phyloP scores from a whole-genome alignment of 2,329 filamentous ascomycete species.

The Lachnellula arida region DNA sequence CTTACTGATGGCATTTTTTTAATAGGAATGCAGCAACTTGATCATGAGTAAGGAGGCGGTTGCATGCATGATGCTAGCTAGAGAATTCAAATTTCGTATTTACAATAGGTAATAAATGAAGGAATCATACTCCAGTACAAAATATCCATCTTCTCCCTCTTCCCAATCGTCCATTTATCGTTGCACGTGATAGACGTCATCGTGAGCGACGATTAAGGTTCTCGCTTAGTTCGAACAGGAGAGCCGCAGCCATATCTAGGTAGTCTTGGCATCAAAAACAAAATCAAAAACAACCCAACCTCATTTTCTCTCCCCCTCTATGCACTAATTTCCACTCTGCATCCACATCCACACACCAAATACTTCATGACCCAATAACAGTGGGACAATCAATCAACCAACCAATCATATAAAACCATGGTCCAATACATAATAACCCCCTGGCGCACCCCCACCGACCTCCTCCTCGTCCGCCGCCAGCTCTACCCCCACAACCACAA shows the following conservation, averaged over 20 bases:
- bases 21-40: too few species aligned
- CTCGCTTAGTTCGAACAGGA: slow-evolving; percentile 9
- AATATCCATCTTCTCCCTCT: too few species aligned
- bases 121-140: too few species aligned
- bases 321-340: too few species aligned
- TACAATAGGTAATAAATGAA: neutral
- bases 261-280: slow-evolving; percentile 16
- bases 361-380: neutral
- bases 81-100: too few species aligned
- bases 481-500: slow-evolving; percentile 45
- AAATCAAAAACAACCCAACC: neutral
- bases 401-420: slow-evolving; percentile 41
- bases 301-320: neutral
- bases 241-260: slow-evolving; percentile 12
- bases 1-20: too few species aligned
- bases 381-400: neutral
- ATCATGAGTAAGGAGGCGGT: too few species aligned
- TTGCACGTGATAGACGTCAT: too few species aligned
- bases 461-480: slow-evolving; percentile 59
- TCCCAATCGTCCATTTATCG: too few species aligned
- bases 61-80: too few species aligned
- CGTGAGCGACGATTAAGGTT: too few species aligned
- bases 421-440: slow-evolving; percentile 69
- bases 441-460: slow-evolving; percentile 63
- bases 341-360: too few species aligned